Evolutionary conservation across 1,284 basidiomycete genomes (phyloP).

Genomic region (Amylostereum chailletii): DNA sequence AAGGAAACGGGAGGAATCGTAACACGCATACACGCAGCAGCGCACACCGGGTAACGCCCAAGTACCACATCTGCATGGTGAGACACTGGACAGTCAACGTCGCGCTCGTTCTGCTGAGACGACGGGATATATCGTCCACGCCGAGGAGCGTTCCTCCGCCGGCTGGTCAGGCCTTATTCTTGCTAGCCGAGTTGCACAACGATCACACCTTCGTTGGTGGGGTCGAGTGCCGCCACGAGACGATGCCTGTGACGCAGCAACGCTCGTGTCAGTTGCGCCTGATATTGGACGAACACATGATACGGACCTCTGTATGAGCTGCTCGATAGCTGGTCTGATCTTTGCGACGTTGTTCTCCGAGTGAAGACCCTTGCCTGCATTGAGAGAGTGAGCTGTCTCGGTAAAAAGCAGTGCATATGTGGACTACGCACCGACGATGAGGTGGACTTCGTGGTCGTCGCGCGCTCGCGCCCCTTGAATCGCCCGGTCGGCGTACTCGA

Average conservation of each 20-base stretch:
- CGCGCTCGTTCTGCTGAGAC: no score
- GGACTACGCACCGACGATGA: conserved; percentile 73
- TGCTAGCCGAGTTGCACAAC: conserved; percentile 61
- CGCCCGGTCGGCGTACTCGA: conserved; percentile 59
- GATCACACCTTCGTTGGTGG: conserved; percentile 79
- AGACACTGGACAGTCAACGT: no score
- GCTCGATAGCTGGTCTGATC: conserved; percentile 89
- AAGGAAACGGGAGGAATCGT: no score
- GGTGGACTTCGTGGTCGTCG: conserved; percentile 60
- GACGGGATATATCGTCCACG: conserved; percentile 41
- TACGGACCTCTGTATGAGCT: conserved; percentile 72
- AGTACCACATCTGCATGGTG: no score
- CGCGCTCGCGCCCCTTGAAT: conserved; percentile 59
- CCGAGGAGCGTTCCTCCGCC: conserved; percentile 37
- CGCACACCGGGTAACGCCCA: no score
- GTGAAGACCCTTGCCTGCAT: conserved; percentile 67
- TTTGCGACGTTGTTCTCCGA: conserved; percentile 76
- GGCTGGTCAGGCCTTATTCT: not conserved
- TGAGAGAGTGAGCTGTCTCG: not conserved
- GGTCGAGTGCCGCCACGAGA: conserved; percentile 72
- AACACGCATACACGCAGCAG: no score
- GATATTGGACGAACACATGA: not conserved
- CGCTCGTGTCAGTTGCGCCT: not conserved
- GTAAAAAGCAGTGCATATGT: not conserved
- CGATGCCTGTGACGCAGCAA: conserved; percentile 43